These are phyloP conservation scores for Rheum nobile DNA, from an alignment of 148 eudicot species.

Conservation along the genomic window DNA sequence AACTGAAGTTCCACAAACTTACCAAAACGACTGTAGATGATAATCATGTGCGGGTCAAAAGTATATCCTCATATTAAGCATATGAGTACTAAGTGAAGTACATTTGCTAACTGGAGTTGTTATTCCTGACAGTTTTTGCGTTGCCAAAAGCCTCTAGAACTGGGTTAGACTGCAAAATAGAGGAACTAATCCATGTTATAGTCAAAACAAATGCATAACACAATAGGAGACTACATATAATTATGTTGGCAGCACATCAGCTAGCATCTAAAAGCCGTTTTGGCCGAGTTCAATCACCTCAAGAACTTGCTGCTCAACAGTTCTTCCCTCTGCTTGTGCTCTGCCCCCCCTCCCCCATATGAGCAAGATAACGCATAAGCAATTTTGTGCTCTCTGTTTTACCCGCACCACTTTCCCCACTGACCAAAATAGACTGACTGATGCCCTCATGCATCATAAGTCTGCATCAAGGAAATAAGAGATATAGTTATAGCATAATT, in stretches of 20 bases:
- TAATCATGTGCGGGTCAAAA: conserved; percentile 13
- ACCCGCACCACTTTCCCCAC: conserved; percentile 99
- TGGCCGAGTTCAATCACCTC: conserved; percentile 39
- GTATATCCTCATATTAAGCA: neutral
- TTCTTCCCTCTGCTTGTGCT: conserved; percentile 73
- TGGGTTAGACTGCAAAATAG: conserved; percentile 75
- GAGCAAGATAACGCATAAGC: conserved; percentile 99
- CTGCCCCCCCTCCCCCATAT: conserved; percentile 99
- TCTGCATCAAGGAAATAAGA: conserved; percentile 30
- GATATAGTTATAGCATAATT: neutral
- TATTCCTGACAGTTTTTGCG: conserved; percentile 98
- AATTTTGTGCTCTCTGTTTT: conserved; percentile 95
- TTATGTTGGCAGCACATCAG: neutral
- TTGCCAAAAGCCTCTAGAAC: conserved; percentile 99
- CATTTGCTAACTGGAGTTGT: conserved; percentile 77
- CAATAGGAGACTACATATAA: neutral
- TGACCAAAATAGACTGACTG: conserved; percentile 97
- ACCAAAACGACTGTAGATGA: conserved; percentile 83
- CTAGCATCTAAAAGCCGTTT: neutral
- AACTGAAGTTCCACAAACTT: conserved; percentile 98
- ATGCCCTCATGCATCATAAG: conserved; percentile 90
- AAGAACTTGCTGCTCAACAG: conserved; percentile 93
- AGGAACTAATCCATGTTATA: conserved; percentile 1
- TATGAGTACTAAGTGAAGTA: neutral
- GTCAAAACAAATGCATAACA: neutral